Percentiles rank a stretch among this genome's conserved stretches.
phyloP scores from a whole-genome alignment of 805 yeast species.

The Kodamaea leandrae region DNA sequence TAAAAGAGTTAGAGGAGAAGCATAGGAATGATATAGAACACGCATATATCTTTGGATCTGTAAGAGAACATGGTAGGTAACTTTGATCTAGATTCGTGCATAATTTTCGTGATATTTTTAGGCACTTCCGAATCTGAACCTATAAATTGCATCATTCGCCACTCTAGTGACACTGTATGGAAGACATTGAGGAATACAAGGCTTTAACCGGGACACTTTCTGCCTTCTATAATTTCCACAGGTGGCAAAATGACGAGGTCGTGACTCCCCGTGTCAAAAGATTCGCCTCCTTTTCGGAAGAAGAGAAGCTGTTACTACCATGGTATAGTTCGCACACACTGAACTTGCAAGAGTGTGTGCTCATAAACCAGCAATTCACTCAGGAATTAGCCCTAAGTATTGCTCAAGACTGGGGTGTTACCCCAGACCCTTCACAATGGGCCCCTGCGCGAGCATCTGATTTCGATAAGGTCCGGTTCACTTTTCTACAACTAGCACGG shows the following conservation, averaged over 20 bases:
- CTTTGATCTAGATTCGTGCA: too few relatives aligned
- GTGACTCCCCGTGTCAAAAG: slow-evolving; percentile 31
- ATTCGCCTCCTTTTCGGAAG: slow-evolving; percentile 28
- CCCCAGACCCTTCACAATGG: slow-evolving; percentile 41
- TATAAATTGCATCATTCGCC: neutral
- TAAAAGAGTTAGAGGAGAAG: neutral
- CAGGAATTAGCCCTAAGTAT: slow-evolving; percentile 40
- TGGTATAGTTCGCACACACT: slow-evolving; percentile 49
- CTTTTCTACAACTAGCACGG: slow-evolving; percentile 54
- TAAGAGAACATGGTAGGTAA: too few relatives aligned
- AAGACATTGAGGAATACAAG: slow-evolving; percentile 31
- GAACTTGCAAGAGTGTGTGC: slow-evolving; percentile 42
- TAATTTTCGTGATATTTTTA: too few relatives aligned
- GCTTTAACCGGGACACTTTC: slow-evolving; percentile 38
- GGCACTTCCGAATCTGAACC: neutral
- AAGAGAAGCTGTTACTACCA: slow-evolving; percentile 44
- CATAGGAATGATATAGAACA: neutral
- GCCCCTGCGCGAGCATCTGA: slow-evolving; percentile 39
- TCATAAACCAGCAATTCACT: slow-evolving; percentile 44
- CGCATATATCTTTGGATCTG: too few relatives aligned
- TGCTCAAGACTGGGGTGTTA: slow-evolving; percentile 51
- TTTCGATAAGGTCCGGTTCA: slow-evolving; percentile 54
- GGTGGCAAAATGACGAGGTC: slow-evolving; percentile 32
- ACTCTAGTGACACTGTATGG: slow-evolving; percentile 9
- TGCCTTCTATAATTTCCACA: slow-evolving; percentile 33